Percentiles rank a stretch among this genome's conserved stretches.
phyloP scores from a whole-genome alignment of 257 asterid genomes.

The Misopates orontium region DNA sequence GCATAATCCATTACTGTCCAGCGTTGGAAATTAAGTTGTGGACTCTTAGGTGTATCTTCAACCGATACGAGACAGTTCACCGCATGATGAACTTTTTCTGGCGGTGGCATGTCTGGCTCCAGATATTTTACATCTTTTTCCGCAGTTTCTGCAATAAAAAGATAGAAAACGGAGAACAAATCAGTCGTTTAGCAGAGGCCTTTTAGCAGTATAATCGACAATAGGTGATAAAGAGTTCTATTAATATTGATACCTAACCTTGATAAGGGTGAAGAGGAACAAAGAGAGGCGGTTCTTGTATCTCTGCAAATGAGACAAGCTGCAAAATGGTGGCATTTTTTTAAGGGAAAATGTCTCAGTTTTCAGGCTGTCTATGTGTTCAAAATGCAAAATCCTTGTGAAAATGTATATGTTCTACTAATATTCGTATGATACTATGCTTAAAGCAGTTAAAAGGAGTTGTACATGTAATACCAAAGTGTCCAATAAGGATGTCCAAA shows the following conservation, averaged over 20 bases:
- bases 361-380: neutral
- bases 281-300: constrained; percentile 74
- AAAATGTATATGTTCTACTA: no score
- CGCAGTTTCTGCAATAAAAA: constrained; percentile 33
- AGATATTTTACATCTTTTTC: constrained; percentile 48
- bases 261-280: constrained; percentile 69
- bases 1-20: constrained; percentile 79
- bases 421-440: no score
- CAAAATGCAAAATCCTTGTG: neutral
- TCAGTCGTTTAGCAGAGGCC: neutral
- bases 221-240: no score
- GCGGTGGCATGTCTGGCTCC: constrained; percentile 46
- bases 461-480: no score
- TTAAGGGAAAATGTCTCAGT: neutral
- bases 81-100: constrained; percentile 53
- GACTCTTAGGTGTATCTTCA: constrained; percentile 12
- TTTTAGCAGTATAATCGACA: neutral
- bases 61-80: constrained; percentile 43
- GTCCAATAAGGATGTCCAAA: no score
- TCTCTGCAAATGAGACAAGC: constrained; percentile 77
- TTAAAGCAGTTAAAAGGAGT: no score
- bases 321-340: constrained; percentile 39
- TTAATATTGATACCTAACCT: constrained; percentile 36
- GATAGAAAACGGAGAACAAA: neutral
- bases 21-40: constrained; percentile 41